Percentiles rank a stretch among this genome's conserved stretches.
Evolutionary conservation across 352 stramenopile genomes (phyloP).

Genomic region (Pythium angustatum): DNA sequence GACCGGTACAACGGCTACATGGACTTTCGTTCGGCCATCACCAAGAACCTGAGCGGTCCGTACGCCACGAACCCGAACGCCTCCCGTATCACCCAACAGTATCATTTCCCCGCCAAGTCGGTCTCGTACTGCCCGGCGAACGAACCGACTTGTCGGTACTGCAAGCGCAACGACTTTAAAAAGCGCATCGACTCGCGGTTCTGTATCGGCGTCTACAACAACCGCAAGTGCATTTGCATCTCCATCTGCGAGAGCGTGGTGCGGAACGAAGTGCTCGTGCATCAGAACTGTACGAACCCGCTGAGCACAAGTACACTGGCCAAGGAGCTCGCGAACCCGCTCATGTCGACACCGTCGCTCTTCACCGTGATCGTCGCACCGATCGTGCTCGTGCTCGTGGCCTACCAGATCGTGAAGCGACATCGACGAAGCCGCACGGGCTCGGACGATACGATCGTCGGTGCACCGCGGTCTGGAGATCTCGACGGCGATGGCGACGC

Average conservation of each 20-base stretch:
- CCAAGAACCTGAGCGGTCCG: slow-evolving; percentile 20
- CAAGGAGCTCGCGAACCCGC: slow-evolving; percentile 12
- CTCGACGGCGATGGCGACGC: slow-evolving; percentile 11
- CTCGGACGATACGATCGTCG: slow-evolving; percentile 12
- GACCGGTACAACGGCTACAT: slow-evolving; percentile 24
- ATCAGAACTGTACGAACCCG: slow-evolving; percentile 23
- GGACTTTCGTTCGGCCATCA: slow-evolving; percentile 22
- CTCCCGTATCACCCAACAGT: slow-evolving; percentile 16
- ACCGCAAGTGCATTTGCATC: slow-evolving; percentile 21
- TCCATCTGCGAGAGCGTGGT: slow-evolving; percentile 25
- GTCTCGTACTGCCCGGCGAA: slow-evolving; percentile 19
- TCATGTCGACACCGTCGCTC: slow-evolving; percentile 23
- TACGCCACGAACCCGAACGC: slow-evolving; percentile 18
- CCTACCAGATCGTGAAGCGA: slow-evolving; percentile 17
- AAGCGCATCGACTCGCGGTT: slow-evolving; percentile 24
- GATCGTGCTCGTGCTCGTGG: slow-evolving; percentile 19
- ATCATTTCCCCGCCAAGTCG: slow-evolving; percentile 21
- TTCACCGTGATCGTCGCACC: slow-evolving; percentile 24
- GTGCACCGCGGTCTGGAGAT: not conserved
- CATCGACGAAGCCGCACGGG: slow-evolving; percentile 10
- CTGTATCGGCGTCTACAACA: slow-evolving; percentile 8
- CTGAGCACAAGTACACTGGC: slow-evolving; percentile 21
- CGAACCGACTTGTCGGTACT: slow-evolving; percentile 17
- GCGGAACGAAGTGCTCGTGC: slow-evolving; percentile 19
- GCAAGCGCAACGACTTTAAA: slow-evolving; percentile 18